Percentiles rank a stretch among this genome's conserved stretches.
These are phyloP conservation scores for Thielaviopsis cerberus DNA, from an alignment of 2,329 filamentous ascomycete genomes.

Conservation along the genomic window DNA sequence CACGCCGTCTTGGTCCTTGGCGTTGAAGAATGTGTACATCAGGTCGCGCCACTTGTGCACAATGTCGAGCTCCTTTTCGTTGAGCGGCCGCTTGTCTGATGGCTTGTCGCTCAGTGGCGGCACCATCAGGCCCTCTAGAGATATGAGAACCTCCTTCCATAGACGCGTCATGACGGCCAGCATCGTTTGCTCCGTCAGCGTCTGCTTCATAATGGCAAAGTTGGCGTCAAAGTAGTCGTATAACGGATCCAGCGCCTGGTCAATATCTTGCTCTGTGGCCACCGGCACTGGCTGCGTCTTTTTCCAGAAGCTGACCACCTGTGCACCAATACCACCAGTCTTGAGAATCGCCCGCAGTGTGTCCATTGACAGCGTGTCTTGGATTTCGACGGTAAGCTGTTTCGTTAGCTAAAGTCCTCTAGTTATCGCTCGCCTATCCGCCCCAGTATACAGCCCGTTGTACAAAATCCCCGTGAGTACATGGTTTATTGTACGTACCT, in stretches of 20 bases:
- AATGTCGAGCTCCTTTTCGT: slow-evolving; percentile 75
- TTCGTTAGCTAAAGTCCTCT: not conserved
- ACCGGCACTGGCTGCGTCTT: slow-evolving; percentile 37
- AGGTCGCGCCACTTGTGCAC: slow-evolving; percentile 88
- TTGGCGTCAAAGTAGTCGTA: slow-evolving; percentile 96
- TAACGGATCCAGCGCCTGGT: slow-evolving; percentile 63
- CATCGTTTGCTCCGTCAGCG: slow-evolving; percentile 89
- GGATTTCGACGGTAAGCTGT: slow-evolving; percentile 82
- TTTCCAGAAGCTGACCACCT: slow-evolving; percentile 52
- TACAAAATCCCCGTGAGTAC: no score
- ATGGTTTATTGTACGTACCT: slow-evolving; percentile 48
- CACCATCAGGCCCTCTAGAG: slow-evolving; percentile 75
- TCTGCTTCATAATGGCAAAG: slow-evolving; percentile 97
- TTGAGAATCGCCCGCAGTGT: slow-evolving; percentile 59
- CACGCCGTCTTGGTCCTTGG: slow-evolving; percentile 66
- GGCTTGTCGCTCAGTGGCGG: slow-evolving; percentile 90
- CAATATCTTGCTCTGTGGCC: slow-evolving; percentile 54
- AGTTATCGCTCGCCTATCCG: not conserved
- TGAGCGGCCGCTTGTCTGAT: slow-evolving; percentile 66
- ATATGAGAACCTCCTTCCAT: slow-evolving; percentile 93
- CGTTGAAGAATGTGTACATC: slow-evolving; percentile 88
- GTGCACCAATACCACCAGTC: slow-evolving; percentile 48
- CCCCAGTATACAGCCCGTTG: no score
- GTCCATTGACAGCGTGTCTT: slow-evolving; percentile 66
- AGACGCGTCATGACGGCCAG: slow-evolving; percentile 91